These are phyloP conservation scores for Candolleomyces eurysporus DNA, from an alignment of 768 basidiomycete genomes.

Conservation along the genomic window DNA sequence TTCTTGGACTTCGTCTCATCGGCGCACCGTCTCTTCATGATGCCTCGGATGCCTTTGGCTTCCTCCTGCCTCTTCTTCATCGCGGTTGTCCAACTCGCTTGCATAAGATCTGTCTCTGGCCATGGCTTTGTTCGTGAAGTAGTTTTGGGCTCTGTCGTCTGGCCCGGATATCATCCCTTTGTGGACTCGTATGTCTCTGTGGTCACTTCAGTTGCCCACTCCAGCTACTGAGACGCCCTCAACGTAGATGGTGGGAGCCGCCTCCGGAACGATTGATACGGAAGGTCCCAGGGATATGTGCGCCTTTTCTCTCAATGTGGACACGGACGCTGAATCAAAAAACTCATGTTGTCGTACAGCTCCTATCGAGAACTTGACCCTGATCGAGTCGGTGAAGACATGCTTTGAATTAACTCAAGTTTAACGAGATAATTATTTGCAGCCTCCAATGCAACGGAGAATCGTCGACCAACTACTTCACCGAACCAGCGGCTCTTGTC, in stretches of 20 bases:
- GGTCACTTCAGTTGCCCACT: no score
- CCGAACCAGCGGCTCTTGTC: constrained; percentile 25
- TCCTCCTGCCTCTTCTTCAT: no score
- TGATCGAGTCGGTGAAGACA: constrained; percentile 27
- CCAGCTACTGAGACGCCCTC: background rate
- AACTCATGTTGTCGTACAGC: constrained; percentile 9
- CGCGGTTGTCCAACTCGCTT: no score
- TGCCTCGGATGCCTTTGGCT: no score
- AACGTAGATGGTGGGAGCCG: constrained; percentile 23
- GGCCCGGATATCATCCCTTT: constrained; percentile 36
- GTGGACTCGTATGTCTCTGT: constrained; percentile 25
- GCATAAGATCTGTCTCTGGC: constrained; percentile 12
- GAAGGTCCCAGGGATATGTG: constrained; percentile 32
- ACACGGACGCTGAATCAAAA: background rate
- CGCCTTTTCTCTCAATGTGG: background rate
- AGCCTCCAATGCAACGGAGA: constrained; percentile 30
- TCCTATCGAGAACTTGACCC: constrained; percentile 32
- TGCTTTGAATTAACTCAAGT: background rate
- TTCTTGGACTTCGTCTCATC: no score
- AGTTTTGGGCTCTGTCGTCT: constrained; percentile 26
- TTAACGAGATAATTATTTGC: no score
- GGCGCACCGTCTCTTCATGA: no score
- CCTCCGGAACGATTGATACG: constrained; percentile 35
- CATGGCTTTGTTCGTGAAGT: constrained; percentile 40
- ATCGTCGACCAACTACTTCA: constrained; percentile 13